Percentiles rank a stretch among this genome's conserved stretches.
These are phyloP conservation scores for Phanerodontia chrysosporium DNA, from an alignment of 768 basidiomycete species.

Conservation along the genomic window DNA sequence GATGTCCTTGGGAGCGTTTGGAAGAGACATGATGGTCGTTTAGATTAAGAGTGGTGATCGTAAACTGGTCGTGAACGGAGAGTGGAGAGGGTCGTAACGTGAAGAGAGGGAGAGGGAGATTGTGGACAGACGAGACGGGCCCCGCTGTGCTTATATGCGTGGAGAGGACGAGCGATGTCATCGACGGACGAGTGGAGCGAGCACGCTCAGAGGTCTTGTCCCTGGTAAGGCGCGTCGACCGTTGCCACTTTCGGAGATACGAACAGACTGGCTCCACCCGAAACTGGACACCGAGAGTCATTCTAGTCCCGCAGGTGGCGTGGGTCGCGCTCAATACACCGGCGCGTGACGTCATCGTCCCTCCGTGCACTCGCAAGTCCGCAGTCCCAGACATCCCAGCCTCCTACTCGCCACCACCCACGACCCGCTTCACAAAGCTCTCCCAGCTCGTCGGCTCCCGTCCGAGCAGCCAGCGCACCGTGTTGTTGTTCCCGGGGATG, in stretches of 20 bases:
- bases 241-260: background rate
- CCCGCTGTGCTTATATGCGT: background rate
- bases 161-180: background rate
- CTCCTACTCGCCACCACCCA: constrained; percentile 3
- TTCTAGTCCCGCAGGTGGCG: background rate
- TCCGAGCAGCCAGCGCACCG: constrained; percentile 29
- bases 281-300: background rate
- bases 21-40: constrained; percentile 54
- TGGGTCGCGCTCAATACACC: background rate
- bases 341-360: constrained; percentile 3
- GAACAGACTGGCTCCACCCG: background rate
- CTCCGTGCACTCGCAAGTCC: background rate
- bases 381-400: background rate
- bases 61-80: background rate
- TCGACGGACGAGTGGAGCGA: background rate
- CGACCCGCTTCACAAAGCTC: constrained; percentile 20
- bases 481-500: constrained; percentile 29
- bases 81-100: background rate
- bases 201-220: background rate
- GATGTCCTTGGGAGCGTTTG: constrained; percentile 58
- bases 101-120: background rate
- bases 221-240: background rate
- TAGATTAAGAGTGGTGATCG: background rate
- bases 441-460: constrained; percentile 27
- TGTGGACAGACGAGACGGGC: background rate